Percentiles rank a stretch among this genome's conserved stretches.
Evolutionary conservation across 1,284 basidiomycete genomes (phyloP).

Genomic region (Heterobasidion occidentale): DNA sequence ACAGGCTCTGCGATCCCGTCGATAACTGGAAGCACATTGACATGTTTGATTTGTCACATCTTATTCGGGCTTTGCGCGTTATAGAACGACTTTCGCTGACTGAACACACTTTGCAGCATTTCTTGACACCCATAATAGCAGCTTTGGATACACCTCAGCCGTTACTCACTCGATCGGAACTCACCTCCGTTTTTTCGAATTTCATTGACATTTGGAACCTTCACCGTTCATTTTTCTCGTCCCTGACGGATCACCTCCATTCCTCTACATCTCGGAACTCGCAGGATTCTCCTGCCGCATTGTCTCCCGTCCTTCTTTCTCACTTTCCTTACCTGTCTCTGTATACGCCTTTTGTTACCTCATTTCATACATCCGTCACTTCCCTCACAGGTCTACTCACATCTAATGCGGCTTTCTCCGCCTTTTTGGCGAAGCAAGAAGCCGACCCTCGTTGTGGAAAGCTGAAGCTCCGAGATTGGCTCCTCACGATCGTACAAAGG

Average conservation of each 20-base stretch:
- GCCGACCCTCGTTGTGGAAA: slow-evolving; percentile 59
- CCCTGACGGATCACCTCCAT: slow-evolving; percentile 42
- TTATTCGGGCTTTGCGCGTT: no score
- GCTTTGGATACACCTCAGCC: slow-evolving; percentile 60
- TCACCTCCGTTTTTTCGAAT: slow-evolving; percentile 80
- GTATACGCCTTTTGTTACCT: slow-evolving; percentile 77
- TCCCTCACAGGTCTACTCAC: slow-evolving; percentile 43
- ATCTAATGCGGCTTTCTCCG: slow-evolving; percentile 46
- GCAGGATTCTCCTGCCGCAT: slow-evolving; percentile 17
- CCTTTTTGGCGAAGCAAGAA: slow-evolving; percentile 56
- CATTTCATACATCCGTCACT: slow-evolving; percentile 62
- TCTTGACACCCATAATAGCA: slow-evolving; percentile 67
- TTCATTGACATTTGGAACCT: slow-evolving; percentile 90
- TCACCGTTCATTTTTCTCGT: slow-evolving; percentile 69
- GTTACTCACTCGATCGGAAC: slow-evolving; percentile 58
- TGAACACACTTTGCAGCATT: slow-evolving; percentile 42
- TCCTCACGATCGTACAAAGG: slow-evolving; percentile 81
- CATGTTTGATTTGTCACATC: no score
- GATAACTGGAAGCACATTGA: no score
- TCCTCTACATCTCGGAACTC: slow-evolving; percentile 11
- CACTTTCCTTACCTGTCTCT: slow-evolving; percentile 54
- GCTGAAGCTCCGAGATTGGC: slow-evolving; percentile 73
- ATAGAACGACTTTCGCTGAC: background rate
- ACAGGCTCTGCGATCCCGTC: no score
- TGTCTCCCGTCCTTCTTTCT: slow-evolving; percentile 39